Percentiles rank a stretch among this genome's conserved stretches.
Evolutionary conservation across 1,284 basidiomycete genomes (phyloP).

Genomic region (Agaricales sp.): DNA sequence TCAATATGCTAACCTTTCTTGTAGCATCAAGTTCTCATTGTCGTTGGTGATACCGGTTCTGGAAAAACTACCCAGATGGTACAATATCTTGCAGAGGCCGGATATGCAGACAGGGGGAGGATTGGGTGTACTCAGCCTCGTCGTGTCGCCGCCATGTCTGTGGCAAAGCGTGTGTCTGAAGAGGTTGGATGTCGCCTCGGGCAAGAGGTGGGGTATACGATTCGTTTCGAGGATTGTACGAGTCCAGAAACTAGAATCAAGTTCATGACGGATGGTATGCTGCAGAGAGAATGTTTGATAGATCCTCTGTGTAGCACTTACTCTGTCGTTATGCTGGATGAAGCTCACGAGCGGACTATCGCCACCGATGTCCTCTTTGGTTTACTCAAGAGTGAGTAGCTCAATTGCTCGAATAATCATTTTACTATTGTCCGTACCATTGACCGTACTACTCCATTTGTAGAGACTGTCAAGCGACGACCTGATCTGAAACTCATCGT

Average conservation of each 20-base stretch:
- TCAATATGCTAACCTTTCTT: slow-evolving; percentile 14
- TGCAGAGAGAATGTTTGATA: slow-evolving; percentile 92
- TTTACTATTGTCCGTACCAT: background rate
- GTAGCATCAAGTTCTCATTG: slow-evolving; percentile 70
- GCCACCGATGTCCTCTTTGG: slow-evolving; percentile 97
- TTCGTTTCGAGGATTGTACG: slow-evolving; percentile 99
- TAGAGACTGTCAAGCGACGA: slow-evolving; percentile 89
- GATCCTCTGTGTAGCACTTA: slow-evolving; percentile 92
- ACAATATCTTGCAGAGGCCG: slow-evolving; percentile 67
- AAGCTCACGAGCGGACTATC: slow-evolving; percentile 97
- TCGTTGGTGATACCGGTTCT: slow-evolving; percentile 73
- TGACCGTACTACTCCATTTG: slow-evolving; percentile 13
- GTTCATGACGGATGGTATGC: slow-evolving; percentile 99
- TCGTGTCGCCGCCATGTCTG: slow-evolving; percentile 85
- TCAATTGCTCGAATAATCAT: too few species aligned
- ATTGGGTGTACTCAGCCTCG: slow-evolving; percentile 84
- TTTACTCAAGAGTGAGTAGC: slow-evolving; percentile 82
- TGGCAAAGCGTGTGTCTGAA: slow-evolving; percentile 81
- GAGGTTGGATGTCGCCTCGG: slow-evolving; percentile 85
- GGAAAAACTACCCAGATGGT: slow-evolving; percentile 75
- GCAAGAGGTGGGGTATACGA: slow-evolving; percentile 96
- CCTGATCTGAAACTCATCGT: slow-evolving; percentile 97
- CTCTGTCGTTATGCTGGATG: slow-evolving; percentile 96
- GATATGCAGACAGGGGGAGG: slow-evolving; percentile 59
- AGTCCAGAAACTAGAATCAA: slow-evolving; percentile 98